These are phyloP conservation scores for Oryza rufipogon DNA, from an alignment of 176 grass and related monocot species.

Conservation along the genomic window DNA sequence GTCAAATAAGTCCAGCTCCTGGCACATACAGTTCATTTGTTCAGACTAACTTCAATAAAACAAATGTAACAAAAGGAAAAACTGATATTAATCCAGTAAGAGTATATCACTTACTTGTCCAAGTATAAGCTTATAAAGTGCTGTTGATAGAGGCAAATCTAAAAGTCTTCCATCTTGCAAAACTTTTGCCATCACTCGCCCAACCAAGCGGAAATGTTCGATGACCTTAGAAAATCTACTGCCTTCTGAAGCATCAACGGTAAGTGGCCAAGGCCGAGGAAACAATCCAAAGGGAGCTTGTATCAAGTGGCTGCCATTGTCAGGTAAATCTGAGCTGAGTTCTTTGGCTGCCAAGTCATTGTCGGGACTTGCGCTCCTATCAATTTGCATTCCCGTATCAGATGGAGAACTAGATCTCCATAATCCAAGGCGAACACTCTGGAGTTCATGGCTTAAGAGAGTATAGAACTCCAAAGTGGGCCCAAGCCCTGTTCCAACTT, in stretches of 20 bases:
- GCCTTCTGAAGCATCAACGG: constrained; percentile 43
- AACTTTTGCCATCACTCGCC: constrained; percentile 83
- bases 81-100: background rate
- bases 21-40: constrained; percentile 23
- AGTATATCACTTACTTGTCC: constrained; percentile 65
- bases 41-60: constrained; percentile 30
- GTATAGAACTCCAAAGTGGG: constrained; percentile 96
- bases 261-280: constrained; percentile 64
- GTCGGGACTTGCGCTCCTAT: constrained; percentile 42
- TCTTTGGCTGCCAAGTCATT: constrained; percentile 33
- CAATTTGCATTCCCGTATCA: constrained; percentile 58
- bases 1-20: constrained; percentile 94
- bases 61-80: constrained; percentile 25
- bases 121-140: constrained; percentile 87
- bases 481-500: constrained; percentile 89
- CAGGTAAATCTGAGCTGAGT: constrained; percentile 37
- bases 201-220: constrained; percentile 73
- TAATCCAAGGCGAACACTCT: constrained; percentile 59
- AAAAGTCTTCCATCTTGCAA: constrained; percentile 91
- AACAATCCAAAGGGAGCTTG: constrained; percentile 72
- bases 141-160: constrained; percentile 78
- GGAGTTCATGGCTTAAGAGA: constrained; percentile 75
- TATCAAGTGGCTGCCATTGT: constrained; percentile 41
- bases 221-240: constrained; percentile 59
- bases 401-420: constrained; percentile 68